Percentiles rank a stretch among this genome's conserved stretches.
phyloP scores from a whole-genome alignment of 1,284 basidiomycete species.

The Abortiporus biennis region DNA sequence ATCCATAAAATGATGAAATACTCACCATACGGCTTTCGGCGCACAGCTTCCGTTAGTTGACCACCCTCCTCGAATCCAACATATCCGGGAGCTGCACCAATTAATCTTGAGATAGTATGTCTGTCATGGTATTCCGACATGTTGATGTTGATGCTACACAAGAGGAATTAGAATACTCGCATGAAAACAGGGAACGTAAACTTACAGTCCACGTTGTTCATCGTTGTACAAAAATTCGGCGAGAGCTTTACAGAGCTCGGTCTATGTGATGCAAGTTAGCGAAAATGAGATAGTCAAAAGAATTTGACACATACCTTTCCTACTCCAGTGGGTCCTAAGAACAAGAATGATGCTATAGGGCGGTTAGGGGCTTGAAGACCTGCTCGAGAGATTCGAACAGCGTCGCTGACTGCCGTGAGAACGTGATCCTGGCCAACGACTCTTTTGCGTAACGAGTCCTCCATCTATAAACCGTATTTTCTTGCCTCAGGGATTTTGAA shows the following conservation, averaged over 20 bases:
- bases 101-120: slow-evolving; percentile 85
- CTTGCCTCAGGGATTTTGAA: slow-evolving; percentile 6
- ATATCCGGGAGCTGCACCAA: slow-evolving; percentile 90
- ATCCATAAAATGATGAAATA: slow-evolving; percentile 1
- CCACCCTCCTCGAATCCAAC: slow-evolving; percentile 93
- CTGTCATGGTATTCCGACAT: slow-evolving; percentile 93
- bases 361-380: slow-evolving; percentile 83
- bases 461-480: slow-evolving; percentile 57
- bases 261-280: slow-evolving; percentile 36
- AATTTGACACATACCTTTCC: slow-evolving; percentile 50
- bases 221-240: slow-evolving; percentile 87
- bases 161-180: no score
- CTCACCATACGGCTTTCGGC: slow-evolving; percentile 75
- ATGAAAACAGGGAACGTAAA: slow-evolving; percentile 11
- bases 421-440: slow-evolving; percentile 91
- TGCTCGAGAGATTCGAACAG: slow-evolving; percentile 86
- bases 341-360: slow-evolving; percentile 89
- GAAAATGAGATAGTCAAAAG: neutral
- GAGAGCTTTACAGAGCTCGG: slow-evolving; percentile 83
- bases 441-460: slow-evolving; percentile 65
- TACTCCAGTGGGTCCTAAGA: slow-evolving; percentile 86
- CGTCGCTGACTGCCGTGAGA: slow-evolving; percentile 75
- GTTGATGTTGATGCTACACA: slow-evolving; percentile 75
- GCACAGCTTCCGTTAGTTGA: slow-evolving; percentile 84
- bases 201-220: slow-evolving; percentile 76